Evolutionary conservation across 768 basidiomycete species (phyloP).

Genomic region (Hypholoma sublateritium): DNA sequence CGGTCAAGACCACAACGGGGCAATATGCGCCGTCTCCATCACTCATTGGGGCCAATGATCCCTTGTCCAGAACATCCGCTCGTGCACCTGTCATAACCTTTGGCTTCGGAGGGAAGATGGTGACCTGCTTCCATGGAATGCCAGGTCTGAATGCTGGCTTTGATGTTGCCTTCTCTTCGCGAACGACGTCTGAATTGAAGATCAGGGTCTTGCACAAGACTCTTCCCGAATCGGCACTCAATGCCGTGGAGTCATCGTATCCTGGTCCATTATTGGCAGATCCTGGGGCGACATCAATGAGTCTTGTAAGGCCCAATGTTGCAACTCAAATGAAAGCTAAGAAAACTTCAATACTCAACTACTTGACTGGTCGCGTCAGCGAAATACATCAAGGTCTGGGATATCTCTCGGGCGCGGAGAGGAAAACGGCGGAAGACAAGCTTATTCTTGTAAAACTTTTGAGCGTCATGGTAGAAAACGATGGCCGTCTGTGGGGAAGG

Average conservation of each 20-base stretch:
- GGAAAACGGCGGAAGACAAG: slow-evolving; percentile 71
- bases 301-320: slow-evolving; percentile 70
- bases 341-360: slow-evolving; percentile 74
- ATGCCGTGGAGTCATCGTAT: slow-evolving; percentile 55
- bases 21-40: slow-evolving; percentile 87
- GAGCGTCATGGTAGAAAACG: slow-evolving; percentile 82
- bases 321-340: slow-evolving; percentile 75
- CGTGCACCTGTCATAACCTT: slow-evolving; percentile 83
- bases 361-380: slow-evolving; percentile 70
- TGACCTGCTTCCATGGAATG: slow-evolving; percentile 84
- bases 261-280: slow-evolving; percentile 90
- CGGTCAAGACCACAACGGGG: slow-evolving; percentile 40
- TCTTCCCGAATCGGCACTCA: slow-evolving; percentile 66
- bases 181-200: slow-evolving; percentile 67
- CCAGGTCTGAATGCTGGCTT: slow-evolving; percentile 69
- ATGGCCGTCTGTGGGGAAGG: slow-evolving; percentile 87
- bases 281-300: slow-evolving; percentile 58
- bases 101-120: slow-evolving; percentile 90
- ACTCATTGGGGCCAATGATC: slow-evolving; percentile 78
- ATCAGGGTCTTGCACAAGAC: slow-evolving; percentile 67
- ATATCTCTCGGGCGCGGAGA: slow-evolving; percentile 59
- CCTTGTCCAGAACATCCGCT: slow-evolving; percentile 68
- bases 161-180: slow-evolving; percentile 73
- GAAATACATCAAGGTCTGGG: slow-evolving; percentile 79
- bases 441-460: slow-evolving; percentile 72